These are phyloP conservation scores for Bathelium albidoporum DNA, from an alignment of 495 filamentous ascomycete species.

Conservation along the genomic window DNA sequence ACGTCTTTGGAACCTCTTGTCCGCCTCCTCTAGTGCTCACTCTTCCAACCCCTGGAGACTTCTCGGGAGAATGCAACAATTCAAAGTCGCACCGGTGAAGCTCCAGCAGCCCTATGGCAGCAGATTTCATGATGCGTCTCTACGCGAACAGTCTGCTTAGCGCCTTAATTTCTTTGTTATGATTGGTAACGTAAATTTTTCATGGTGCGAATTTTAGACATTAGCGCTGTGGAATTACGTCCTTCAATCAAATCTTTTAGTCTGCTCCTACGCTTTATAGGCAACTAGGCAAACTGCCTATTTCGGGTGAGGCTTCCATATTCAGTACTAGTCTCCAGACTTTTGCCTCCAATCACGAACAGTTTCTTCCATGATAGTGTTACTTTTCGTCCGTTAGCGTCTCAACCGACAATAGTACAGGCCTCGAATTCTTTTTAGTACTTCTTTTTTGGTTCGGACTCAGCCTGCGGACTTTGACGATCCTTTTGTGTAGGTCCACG, in stretches of 20 bases:
- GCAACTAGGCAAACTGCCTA: background rate
- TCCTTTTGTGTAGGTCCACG: background rate
- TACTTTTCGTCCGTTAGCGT: background rate
- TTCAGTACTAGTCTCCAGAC: background rate
- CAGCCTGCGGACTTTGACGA: background rate
- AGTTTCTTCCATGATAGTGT: background rate
- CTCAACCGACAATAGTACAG: background rate
- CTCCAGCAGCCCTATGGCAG: background rate
- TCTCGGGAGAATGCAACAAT: background rate
- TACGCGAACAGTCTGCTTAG: background rate
- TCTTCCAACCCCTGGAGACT: background rate
- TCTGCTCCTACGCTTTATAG: background rate
- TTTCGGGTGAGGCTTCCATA: background rate
- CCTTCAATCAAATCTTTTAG: background rate
- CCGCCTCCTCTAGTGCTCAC: background rate
- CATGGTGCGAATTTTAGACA: background rate
- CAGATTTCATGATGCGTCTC: background rate
- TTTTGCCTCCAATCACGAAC: background rate
- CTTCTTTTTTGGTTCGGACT: background rate
- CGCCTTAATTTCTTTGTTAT: background rate
- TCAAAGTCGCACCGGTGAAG: background rate
- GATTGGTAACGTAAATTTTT: background rate
- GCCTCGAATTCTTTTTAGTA: background rate
- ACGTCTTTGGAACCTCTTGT: background rate
- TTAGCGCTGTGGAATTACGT: background rate